Percentiles rank a stretch among this genome's conserved stretches.
Evolutionary conservation across 371 early-diverging fungal genomes (phyloP).

Genomic region (Blakeslea trispora): DNA sequence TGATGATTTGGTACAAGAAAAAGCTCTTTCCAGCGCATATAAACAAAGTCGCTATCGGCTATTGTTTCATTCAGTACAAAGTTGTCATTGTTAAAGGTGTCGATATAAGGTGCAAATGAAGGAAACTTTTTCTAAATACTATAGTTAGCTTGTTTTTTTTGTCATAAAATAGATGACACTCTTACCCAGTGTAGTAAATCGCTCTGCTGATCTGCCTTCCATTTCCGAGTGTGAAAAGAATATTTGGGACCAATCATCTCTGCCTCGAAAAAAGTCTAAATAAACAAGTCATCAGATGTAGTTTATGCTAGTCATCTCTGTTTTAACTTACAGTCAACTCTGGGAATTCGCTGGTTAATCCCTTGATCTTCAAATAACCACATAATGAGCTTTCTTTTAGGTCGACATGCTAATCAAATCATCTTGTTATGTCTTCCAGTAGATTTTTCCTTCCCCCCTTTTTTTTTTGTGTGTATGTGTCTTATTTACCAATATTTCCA

Average conservation of each 20-base stretch:
- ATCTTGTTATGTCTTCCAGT: not conserved
- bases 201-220: conserved; percentile 77
- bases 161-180: not conserved
- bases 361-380: conserved; percentile 76
- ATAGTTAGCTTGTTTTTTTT: not conserved
- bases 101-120: conserved; percentile 56
- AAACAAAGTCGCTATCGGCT: conserved; percentile 69
- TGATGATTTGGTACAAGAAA: conserved; percentile 94
- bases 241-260: conserved; percentile 77
- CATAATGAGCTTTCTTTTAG: conserved; percentile 63
- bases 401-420: conserved; percentile 66
- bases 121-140: conserved; percentile 21
- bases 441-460: not conserved
- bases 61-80: conserved; percentile 65
- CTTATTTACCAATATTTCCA: conserved; percentile 63
- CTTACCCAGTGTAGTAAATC: conserved; percentile 84
- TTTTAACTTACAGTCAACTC: conserved; percentile 55
- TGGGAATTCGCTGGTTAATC: conserved; percentile 76
- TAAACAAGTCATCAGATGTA: not conserved
- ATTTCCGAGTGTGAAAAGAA: conserved; percentile 80
- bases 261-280: conserved; percentile 74
- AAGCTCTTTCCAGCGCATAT: conserved; percentile 97
- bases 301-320: not conserved
- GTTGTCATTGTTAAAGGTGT: conserved; percentile 66
- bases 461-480: not conserved